Conservation (phyloP, 2,329 filamentous ascomycete genomes). For the Fusarium virguliforme region DNA sequence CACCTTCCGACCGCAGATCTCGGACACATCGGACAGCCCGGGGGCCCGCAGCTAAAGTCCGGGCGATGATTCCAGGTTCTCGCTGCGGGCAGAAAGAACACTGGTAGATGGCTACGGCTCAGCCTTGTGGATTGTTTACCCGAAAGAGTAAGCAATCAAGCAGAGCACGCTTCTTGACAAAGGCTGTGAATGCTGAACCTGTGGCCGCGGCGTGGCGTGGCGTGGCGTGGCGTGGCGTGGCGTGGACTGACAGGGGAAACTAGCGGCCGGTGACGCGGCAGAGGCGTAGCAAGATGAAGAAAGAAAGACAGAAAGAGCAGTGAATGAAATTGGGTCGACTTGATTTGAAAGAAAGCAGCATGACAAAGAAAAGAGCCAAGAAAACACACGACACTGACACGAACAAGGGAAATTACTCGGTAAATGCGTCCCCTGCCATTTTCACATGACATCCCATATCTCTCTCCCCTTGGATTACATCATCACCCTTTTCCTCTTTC, state of each 20-base stretch:
- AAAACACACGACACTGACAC: constrained; percentile 4
- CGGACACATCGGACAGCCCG: constrained; percentile 21
- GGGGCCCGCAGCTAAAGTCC: constrained; percentile 19
- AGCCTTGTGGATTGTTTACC: constrained; percentile 1
- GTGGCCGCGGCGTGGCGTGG: constrained; percentile 2
- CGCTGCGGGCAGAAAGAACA: background rate
- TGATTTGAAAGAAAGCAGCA: background rate
- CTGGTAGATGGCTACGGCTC: background rate
- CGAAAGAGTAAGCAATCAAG: background rate
- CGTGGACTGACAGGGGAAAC: background rate
- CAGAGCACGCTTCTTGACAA: background rate
- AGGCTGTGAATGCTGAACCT: background rate
- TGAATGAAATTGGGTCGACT: background rate
- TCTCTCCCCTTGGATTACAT: constrained; percentile 33
- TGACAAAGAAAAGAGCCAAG: constrained; percentile 1
- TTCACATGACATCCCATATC: constrained; percentile 15
- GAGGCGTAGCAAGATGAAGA: background rate
- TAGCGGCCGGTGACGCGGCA: constrained; percentile 3
- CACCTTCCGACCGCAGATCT: constrained; percentile 13
- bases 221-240: constrained; percentile 12
- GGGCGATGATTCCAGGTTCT: constrained; percentile 2
- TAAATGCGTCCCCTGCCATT: background rate
- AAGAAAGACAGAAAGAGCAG: background rate
- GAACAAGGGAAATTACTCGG: background rate
- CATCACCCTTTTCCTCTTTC: constrained; percentile 12